Percentiles rank a stretch among this genome's conserved stretches.
phyloP scores from a whole-genome alignment of 306 rosid genomes.

The Astragalus membranaceus region DNA sequence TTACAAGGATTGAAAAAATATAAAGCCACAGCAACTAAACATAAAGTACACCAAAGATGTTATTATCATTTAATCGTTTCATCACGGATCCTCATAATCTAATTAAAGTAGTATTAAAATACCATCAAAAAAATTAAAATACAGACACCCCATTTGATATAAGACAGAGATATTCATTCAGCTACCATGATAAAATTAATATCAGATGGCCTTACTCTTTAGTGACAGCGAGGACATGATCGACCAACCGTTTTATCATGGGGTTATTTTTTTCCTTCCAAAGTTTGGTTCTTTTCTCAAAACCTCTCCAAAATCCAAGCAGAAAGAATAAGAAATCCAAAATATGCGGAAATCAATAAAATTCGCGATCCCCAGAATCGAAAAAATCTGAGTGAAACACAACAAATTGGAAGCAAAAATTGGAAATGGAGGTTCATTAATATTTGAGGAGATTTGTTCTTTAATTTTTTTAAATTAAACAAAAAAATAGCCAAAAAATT shows the following conservation, averaged over 20 bases:
- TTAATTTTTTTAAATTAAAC: neutral
- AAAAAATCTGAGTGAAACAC: neutral
- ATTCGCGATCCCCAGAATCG: conserved; percentile 3
- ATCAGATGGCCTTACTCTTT: conserved; percentile 60
- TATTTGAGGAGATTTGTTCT: neutral
- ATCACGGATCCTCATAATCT: neutral
- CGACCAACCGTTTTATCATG: conserved; percentile 59
- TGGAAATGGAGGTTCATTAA: conserved; percentile 3
- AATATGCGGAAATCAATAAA: conserved; percentile 9
- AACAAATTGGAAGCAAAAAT: neutral
- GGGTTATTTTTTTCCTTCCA: conserved; percentile 2
- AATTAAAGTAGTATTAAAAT: neutral
- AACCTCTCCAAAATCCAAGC: neutral
- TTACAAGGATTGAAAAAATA: neutral
- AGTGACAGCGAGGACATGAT: conserved; percentile 55
- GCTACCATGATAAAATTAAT: neutral
- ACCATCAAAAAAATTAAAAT: neutral
- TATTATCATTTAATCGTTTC: neutral
- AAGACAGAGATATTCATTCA: neutral
- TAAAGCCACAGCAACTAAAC: neutral
- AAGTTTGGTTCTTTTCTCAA: conserved; percentile 5
- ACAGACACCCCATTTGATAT: neutral
- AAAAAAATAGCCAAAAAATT: neutral
- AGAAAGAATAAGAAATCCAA: neutral
- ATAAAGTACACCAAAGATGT: neutral